phyloP scores from a whole-genome alignment of 2,329 filamentous ascomycete genomes.

The Verticillium tricorpus region DNA sequence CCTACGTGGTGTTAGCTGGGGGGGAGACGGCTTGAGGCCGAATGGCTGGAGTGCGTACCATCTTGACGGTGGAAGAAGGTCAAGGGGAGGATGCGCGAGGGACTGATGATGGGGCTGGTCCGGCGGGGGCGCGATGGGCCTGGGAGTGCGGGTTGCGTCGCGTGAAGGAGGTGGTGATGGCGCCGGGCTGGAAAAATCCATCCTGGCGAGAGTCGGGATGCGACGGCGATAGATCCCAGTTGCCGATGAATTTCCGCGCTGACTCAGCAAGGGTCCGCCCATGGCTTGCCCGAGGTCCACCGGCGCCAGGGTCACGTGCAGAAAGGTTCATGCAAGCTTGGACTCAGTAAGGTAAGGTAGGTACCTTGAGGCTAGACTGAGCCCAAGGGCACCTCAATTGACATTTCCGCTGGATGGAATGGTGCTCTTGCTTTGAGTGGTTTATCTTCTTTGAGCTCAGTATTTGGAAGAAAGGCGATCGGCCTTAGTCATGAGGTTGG shows the following conservation, averaged over 20 bases:
- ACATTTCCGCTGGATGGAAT: too few relatives aligned
- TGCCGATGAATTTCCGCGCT: not conserved
- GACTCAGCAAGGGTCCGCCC: not conserved
- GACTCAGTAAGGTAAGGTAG: too few relatives aligned
- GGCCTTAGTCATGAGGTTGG: too few relatives aligned
- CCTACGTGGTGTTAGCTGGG: constrained; percentile 7
- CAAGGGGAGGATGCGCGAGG: not conserved
- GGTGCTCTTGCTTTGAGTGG: too few relatives aligned
- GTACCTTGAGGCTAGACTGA: too few relatives aligned
- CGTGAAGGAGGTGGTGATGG: not conserved
- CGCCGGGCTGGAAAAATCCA: not conserved
- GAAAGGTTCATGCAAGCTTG: too few relatives aligned
- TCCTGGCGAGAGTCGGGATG: not conserved
- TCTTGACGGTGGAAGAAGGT: constrained; percentile 1
- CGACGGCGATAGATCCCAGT: not conserved
- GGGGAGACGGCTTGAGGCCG: not conserved
- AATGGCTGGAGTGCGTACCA: constrained; percentile 6
- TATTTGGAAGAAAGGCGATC: too few relatives aligned
- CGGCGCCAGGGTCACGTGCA: too few relatives aligned
- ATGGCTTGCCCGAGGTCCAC: too few relatives aligned
- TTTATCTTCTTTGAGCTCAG: too few relatives aligned
- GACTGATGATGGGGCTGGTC: not conserved
- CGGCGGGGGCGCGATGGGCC: not conserved
- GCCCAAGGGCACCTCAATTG: too few relatives aligned
- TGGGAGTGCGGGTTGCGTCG: not conserved